A percentile compares a stretch with the other conserved stretches of the same genome.
Conservation (phyloP, 371 early-diverging fungal species). For the Circinella minor region DNA sequence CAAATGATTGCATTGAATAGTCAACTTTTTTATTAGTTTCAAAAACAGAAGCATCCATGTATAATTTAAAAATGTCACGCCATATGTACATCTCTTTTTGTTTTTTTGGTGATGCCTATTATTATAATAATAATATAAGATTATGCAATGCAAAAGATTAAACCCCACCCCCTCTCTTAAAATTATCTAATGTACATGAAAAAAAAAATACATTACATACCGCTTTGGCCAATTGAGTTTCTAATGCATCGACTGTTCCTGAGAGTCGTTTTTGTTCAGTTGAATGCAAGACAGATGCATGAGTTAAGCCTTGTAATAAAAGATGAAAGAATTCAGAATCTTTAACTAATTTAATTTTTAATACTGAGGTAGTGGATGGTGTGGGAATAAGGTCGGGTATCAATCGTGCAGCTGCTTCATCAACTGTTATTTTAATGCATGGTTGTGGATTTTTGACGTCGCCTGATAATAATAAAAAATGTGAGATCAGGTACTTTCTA, state of each 20-base stretch:
- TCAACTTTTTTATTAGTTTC: constrained; percentile 45
- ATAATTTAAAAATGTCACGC: constrained; percentile 74
- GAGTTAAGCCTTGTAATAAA: constrained; percentile 51
- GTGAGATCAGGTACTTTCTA: too few relatives aligned
- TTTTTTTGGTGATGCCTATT: constrained; percentile 54
- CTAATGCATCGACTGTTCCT: constrained; percentile 43
- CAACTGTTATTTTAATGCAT: constrained; percentile 40
- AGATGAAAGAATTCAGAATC: constrained; percentile 65
- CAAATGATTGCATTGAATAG: constrained; percentile 41
- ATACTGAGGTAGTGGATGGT: constrained; percentile 8
- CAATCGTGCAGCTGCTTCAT: constrained; percentile 17
- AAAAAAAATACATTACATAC: constrained; percentile 25
- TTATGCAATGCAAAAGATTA: background rate
- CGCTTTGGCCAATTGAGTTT: constrained; percentile 42
- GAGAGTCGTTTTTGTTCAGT: constrained; percentile 43
- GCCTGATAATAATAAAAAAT: constrained; percentile 13
- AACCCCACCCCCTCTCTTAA: background rate
- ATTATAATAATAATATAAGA: background rate
- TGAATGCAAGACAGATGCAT: constrained; percentile 49
- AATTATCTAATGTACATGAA: constrained; percentile 12
- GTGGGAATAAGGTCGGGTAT: constrained; percentile 12
- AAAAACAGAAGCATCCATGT: constrained; percentile 70
- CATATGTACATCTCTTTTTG: constrained; percentile 67
- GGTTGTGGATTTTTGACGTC: constrained; percentile 41
- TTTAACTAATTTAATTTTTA: constrained; percentile 55